phyloP scores from a whole-genome alignment of 495 filamentous ascomycete genomes.

The Talaromyces wortmannii region DNA sequence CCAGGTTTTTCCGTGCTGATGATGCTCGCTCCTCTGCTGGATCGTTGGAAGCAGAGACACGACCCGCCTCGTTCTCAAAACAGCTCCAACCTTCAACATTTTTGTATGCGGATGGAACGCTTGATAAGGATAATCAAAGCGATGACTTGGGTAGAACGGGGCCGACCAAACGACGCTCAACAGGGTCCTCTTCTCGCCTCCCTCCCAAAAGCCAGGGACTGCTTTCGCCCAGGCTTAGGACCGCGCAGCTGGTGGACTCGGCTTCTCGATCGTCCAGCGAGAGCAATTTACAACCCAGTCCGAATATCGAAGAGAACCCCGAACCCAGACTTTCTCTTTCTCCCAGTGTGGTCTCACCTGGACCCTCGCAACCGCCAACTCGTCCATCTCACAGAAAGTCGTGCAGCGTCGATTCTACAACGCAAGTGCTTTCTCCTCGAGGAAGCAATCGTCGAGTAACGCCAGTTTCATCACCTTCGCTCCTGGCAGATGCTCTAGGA shows the following conservation, averaged over 20 bases:
- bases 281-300: constrained; percentile 9
- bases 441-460: constrained; percentile 25
- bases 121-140: constrained; percentile 23
- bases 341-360: background rate
- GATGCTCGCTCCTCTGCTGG: constrained; percentile 46
- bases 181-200: constrained; percentile 26
- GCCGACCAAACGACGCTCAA: constrained; percentile 25
- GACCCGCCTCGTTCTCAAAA: constrained; percentile 21
- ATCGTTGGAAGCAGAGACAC: constrained; percentile 17
- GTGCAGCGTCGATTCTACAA: constrained; percentile 29
- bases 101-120: constrained; percentile 47
- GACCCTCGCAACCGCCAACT: background rate
- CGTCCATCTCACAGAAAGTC: constrained; percentile 24
- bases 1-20: constrained; percentile 73
- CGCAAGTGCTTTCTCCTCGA: constrained; percentile 9
- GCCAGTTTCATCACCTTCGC: constrained; percentile 21
- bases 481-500: constrained; percentile 13
- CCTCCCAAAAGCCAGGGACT: constrained; percentile 21
- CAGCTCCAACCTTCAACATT: constrained; percentile 40
- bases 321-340: constrained; percentile 1
- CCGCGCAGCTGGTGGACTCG: constrained; percentile 25
- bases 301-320: constrained; percentile 10
- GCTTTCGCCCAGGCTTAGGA: constrained; percentile 35
- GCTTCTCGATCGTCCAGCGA: constrained; percentile 21
- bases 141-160: constrained; percentile 12